Conservation (phyloP, 1,284 basidiomycete species). For the Trichosporon ovoides region DNA sequence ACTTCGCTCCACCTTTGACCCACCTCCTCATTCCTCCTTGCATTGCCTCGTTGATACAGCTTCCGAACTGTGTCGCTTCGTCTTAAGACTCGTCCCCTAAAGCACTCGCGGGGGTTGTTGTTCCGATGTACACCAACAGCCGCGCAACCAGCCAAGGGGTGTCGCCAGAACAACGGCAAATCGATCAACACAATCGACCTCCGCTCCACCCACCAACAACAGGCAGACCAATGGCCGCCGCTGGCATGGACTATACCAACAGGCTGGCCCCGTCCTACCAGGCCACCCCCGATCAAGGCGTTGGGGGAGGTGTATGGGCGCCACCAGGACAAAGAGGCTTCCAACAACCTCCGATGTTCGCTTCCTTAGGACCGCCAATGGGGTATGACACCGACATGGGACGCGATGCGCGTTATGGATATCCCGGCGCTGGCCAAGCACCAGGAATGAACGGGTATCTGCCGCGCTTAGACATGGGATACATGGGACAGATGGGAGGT, state of each 20-base stretch:
- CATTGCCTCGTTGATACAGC: not conserved
- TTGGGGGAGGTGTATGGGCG: constrained; percentile 3
- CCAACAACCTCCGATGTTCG: constrained; percentile 1
- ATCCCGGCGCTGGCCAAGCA: not conserved
- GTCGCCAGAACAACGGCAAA: constrained; percentile 4
- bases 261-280: constrained; percentile 2
- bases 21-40: not conserved
- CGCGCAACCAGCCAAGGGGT: not conserved
- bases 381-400: not conserved
- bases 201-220: not conserved
- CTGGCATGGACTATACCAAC: constrained; percentile 3
- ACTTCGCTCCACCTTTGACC: constrained; percentile 2
- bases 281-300: not conserved
- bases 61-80: not conserved
- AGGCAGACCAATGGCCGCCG: not conserved
- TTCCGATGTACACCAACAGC: constrained; percentile 3
- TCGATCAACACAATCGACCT: not conserved
- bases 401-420: not conserved
- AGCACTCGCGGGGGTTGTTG: not conserved
- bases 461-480: not conserved
- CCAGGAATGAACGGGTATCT: constrained; percentile 2
- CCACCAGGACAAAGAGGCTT: constrained; percentile 1
- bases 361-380: not conserved
- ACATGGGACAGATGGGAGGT: not conserved
- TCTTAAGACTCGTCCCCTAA: not conserved